Conservation (phyloP, 345 rosid species). For the Trapa incisa region DNA sequence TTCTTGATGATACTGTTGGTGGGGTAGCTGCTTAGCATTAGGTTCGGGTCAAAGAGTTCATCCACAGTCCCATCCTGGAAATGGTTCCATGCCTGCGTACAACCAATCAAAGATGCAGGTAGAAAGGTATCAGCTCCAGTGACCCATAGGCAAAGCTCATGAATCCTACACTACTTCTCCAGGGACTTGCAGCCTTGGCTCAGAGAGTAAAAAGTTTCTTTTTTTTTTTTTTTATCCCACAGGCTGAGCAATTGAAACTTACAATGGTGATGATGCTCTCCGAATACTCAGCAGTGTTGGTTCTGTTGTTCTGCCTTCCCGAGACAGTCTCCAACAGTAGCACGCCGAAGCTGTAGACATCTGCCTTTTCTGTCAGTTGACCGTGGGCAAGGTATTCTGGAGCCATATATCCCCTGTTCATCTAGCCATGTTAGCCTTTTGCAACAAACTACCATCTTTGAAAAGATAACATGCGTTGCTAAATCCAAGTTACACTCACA, state of each 20-base stretch:
- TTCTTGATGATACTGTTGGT: slow-evolving; percentile 27
- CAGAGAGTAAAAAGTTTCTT: neutral
- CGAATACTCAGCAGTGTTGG: slow-evolving; percentile 57
- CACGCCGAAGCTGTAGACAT: slow-evolving; percentile 82
- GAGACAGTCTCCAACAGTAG: slow-evolving; percentile 71
- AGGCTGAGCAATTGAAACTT: slow-evolving; percentile 16
- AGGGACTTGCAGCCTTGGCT: neutral
- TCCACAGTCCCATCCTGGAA: slow-evolving; percentile 57
- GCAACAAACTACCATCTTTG: neutral
- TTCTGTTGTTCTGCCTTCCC: slow-evolving; percentile 62
- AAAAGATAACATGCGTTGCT: neutral
- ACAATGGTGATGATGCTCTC: slow-evolving; percentile 74
- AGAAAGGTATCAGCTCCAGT: neutral
- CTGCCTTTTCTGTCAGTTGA: slow-evolving; percentile 85
- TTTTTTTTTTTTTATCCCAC: neutral
- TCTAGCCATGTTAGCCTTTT: neutral
- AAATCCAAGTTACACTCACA: slow-evolving; percentile 34
- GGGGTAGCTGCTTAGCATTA: slow-evolving; percentile 30
- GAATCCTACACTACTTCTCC: neutral
- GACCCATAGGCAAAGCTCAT: too few relatives aligned
- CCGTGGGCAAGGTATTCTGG: slow-evolving; percentile 90
- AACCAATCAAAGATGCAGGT: neutral
- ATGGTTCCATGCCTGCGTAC: slow-evolving; percentile 57
- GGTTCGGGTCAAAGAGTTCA: slow-evolving; percentile 59
- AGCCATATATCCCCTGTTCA: slow-evolving; percentile 88